Evolutionary conservation across 192 early-diverging fungal genomes (phyloP), one percentile per base, ranked within the genome.

Genomic region (Thamnidium elegans): DNA sequence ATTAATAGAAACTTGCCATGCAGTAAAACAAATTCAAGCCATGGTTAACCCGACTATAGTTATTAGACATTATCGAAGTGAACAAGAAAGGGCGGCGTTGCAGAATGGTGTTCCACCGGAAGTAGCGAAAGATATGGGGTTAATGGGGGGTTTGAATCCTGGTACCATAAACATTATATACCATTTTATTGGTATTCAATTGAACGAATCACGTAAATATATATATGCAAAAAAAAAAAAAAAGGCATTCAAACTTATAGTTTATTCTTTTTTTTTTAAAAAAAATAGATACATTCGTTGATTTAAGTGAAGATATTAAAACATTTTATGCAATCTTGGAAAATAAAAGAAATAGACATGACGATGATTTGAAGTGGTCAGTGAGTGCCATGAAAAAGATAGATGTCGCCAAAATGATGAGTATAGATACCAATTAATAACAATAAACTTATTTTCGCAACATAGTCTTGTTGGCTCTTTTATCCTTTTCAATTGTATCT

Each of bases 401-500:
- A 45, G 19, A 59, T 7, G 58, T 36, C 3, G 43, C 36, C 20
- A 19, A 19, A 58, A 1, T 58, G 17, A 48, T 48, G 46, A 13
- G 17, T 13, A 48, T 48, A 15, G 36, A 39, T 39, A 14, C 46
- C 46, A 48, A 17, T 15, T 14, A 48, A 6, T 13, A 48, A 48
- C 14, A 19, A 48, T 6, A 17, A 48, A 19, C n/a, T 48, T 19
- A 48, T 13, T 21, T 58, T 58, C 20, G 26, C 7, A 30, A 32
- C 54, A 32, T 15, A 14, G 36, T 39, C 36, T 39, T 39, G 36
- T 39, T 39, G 9, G 36, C 36, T 10, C 36, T 39, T 39, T 23
- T 50, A 21, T 66, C 58, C 30, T 71, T 66, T 60, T 59, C 58
- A 34, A 71, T 30, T 21, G 69, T 71, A 20, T 72, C 65, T 32